phyloP scores from a whole-genome alignment of 2,329 filamentous ascomycete genomes.

The Bertia moriformis region DNA sequence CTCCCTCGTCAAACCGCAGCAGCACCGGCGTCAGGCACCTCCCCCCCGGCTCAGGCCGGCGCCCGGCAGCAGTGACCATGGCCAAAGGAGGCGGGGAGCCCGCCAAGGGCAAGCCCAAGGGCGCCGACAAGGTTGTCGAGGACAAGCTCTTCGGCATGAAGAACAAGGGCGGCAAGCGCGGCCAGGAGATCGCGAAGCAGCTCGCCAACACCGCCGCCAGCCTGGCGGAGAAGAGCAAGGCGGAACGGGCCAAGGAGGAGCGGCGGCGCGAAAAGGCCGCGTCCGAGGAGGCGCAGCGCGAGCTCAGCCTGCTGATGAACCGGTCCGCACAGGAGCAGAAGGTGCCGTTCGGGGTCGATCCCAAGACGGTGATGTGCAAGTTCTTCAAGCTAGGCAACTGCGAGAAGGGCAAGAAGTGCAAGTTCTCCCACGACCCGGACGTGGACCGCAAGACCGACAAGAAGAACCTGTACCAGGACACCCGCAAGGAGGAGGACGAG shows the following conservation, averaged over 20 bases:
- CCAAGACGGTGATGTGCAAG: conserved; percentile 90
- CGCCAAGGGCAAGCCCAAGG: conserved; percentile 14
- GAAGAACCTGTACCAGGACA: conserved; percentile 79
- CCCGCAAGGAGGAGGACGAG: conserved; percentile 55
- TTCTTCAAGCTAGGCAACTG: conserved; percentile 97
- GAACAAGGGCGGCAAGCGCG: conserved; percentile 91
- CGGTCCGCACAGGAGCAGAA: conserved; percentile 84
- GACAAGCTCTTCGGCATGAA: conserved; percentile 99
- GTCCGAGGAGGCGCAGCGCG: conserved; percentile 68
- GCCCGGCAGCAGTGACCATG: conserved; percentile 5
- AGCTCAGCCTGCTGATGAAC: conserved; percentile 69
- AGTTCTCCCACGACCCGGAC: conserved; percentile 84
- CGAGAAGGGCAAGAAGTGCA: conserved; percentile 95
- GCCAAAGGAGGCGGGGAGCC: conserved; percentile 20
- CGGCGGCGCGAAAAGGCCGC: conserved; percentile 68
- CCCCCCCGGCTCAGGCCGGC: background rate
- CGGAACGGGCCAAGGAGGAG: conserved; percentile 35
- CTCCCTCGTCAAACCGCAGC: too few species aligned
- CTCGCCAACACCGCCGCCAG: conserved; percentile 61
- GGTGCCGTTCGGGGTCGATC: conserved; percentile 92
- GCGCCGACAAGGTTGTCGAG: conserved; percentile 48
- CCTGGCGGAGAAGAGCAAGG: conserved; percentile 58
- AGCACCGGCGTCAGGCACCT: too few species aligned
- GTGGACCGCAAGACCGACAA: conserved; percentile 87
- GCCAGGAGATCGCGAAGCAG: conserved; percentile 68